A percentile compares a stretch with the other conserved stretches of the same genome.
phyloP scores from a whole-genome alignment of 257 asterid genomes.

The Haberlea rhodopensis region DNA sequence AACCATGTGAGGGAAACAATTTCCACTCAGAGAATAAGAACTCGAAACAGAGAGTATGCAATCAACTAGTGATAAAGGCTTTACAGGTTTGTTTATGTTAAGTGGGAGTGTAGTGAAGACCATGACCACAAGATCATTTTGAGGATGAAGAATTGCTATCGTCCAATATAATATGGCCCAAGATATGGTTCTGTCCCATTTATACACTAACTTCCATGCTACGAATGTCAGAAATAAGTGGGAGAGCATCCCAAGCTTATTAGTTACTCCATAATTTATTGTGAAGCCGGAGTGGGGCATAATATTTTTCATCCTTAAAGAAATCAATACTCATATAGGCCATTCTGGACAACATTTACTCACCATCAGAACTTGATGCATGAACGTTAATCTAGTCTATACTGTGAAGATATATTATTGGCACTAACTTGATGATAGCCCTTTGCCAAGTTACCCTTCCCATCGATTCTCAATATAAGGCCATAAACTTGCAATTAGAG shows the following conservation, averaged over 20 bases:
- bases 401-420: background rate
- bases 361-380: background rate
- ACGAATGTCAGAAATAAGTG: background rate
- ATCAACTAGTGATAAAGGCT: background rate
- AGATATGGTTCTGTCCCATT: background rate
- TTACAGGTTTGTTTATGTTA: background rate
- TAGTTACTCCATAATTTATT: background rate
- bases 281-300: background rate
- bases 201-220: background rate
- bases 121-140: background rate
- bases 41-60: background rate
- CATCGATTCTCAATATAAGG: background rate
- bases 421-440: background rate
- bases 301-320: background rate
- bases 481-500: background rate
- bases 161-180: background rate
- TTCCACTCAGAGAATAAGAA: constrained; percentile 1
- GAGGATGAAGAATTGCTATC: background rate
- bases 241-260: background rate
- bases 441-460: background rate
- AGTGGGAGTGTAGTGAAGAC: background rate
- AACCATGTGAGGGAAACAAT: constrained; percentile 7
- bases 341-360: background rate
- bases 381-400: background rate
- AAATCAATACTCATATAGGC: background rate